Conservation (phyloP, 305 asterid species). For the Withania somnifera region DNA sequence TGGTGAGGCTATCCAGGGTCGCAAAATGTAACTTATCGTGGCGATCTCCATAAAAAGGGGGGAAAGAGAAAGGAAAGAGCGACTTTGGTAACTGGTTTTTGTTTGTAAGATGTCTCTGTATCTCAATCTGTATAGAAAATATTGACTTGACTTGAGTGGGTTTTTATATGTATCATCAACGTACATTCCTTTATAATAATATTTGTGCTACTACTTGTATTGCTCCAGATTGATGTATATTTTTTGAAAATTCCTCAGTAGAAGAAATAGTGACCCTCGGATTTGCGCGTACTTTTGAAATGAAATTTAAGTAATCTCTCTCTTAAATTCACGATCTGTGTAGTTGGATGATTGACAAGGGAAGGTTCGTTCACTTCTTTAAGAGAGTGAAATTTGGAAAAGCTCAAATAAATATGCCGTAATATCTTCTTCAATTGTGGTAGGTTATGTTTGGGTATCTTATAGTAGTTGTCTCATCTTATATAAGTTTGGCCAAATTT, state of each 20-base stretch:
- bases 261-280: no score
- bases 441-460: no score
- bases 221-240: not conserved
- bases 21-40: not conserved
- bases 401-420: no score
- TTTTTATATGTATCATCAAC: not conserved
- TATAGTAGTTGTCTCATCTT: no score
- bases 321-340: no score
- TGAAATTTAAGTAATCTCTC: no score
- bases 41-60: not conserved
- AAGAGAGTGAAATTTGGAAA: no score
- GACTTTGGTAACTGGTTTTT: not conserved
- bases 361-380: no score
- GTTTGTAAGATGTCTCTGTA: not conserved
- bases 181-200: not conserved
- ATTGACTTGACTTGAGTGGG: not conserved
- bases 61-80: not conserved
- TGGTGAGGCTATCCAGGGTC: constrained; percentile 40
- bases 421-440: no score
- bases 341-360: no score
- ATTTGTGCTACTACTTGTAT: not conserved
- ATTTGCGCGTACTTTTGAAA: no score
- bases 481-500: no score
- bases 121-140: not conserved
- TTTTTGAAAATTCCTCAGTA: not conserved